Base-by-base conservation (phyloP, 2,329 filamentous ascomycete genomes). In the Fusarium longipes region DNA sequence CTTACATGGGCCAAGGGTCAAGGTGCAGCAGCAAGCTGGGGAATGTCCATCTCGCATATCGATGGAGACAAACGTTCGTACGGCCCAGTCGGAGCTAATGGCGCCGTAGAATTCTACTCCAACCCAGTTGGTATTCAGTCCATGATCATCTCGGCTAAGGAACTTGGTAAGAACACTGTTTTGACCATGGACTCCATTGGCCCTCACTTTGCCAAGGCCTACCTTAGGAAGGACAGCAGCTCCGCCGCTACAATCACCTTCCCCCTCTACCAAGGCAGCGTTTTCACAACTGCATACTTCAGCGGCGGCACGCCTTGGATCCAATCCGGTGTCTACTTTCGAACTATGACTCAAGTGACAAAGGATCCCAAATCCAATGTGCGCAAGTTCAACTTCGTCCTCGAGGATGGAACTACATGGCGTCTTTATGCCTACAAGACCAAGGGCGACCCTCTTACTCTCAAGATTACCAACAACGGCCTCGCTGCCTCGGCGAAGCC, bases 201-300 rank as follows among this genome's bases (percentile, higher is more conserved):
- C 57, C 87, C 82, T 51, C 90, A 82, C 74, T 91, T 82, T 33
- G 85, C 80, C 15, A 88, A 93, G 65, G 87, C 93, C 43, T 90
- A 91, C 42, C 82, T 98, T 30, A 84, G 81, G 49, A 82, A 84
- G 4, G 80, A 82, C 22, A 74, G 77, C n/a, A 81, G 81, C 4
- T 83, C 84, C 9, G 76, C 82, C 2, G 86, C 90, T 1, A 82
- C 85, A 2, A 84, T 98, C 20, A 90, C 87, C 0, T 93, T 97
- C 67, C 93, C 94, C 0, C 75, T 97, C 9, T 88, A 97, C 0
- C 95, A 98, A 75, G 96, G 96, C 12, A 96, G 96, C 88, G 90
- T 88, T 0, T 97, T 93, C 71, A 83, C 97, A 18, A 97, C 94
- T 6, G 94, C 84, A 1, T 77, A 91, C 18, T 98, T 94, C 78